Percentiles rank a stretch among this genome's conserved stretches.
Conservation (phyloP, 2,329 filamentous ascomycete genomes). For the Colletotrichum orbiculare region DNA sequence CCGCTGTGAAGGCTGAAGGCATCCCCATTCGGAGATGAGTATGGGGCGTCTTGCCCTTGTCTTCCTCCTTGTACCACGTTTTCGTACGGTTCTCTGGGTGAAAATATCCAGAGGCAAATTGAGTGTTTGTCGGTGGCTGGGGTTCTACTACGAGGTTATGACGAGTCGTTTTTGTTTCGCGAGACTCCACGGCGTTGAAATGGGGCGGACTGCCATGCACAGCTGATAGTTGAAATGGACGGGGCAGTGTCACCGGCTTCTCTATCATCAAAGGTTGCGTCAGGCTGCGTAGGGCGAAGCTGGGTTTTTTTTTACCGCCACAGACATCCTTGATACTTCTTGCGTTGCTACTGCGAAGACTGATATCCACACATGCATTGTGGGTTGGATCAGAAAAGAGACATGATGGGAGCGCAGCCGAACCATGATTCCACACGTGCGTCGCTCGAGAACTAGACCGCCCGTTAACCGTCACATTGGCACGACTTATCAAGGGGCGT, state of each 20-base stretch:
- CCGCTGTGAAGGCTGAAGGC: slow-evolving; percentile 52
- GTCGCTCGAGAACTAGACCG: not conserved
- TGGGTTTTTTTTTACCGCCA: slow-evolving; percentile 3
- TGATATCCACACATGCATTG: slow-evolving; percentile 30
- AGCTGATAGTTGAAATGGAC: slow-evolving; percentile 27
- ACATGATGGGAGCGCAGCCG: slow-evolving; percentile 7
- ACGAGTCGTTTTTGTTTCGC: slow-evolving; percentile 35
- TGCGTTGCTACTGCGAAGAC: slow-evolving; percentile 22
- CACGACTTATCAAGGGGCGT: not conserved
- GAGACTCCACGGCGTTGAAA: slow-evolving; percentile 31
- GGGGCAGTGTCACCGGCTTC: slow-evolving; percentile 17
- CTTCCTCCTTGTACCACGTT: slow-evolving; percentile 23
- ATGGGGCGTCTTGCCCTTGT: not conserved
- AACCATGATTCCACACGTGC: slow-evolving; percentile 22
- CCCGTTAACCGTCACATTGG: no score
- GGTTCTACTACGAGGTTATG: slow-evolving; percentile 36
- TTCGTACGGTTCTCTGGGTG: slow-evolving; percentile 29
- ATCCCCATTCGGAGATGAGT: slow-evolving; percentile 73
- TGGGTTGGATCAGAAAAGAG: slow-evolving; percentile 19
- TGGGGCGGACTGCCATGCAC: slow-evolving; percentile 29
- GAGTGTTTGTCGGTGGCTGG: slow-evolving; percentile 27
- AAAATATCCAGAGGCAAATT: slow-evolving; percentile 23
- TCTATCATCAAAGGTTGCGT: not conserved
- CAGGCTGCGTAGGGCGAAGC: slow-evolving; percentile 1
- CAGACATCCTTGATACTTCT: slow-evolving; percentile 1